A percentile compares a stretch with the other conserved stretches of the same genome.
Conservation (phyloP, 345 rosid genomes). For the Rhodamnia rubescens region DNA sequence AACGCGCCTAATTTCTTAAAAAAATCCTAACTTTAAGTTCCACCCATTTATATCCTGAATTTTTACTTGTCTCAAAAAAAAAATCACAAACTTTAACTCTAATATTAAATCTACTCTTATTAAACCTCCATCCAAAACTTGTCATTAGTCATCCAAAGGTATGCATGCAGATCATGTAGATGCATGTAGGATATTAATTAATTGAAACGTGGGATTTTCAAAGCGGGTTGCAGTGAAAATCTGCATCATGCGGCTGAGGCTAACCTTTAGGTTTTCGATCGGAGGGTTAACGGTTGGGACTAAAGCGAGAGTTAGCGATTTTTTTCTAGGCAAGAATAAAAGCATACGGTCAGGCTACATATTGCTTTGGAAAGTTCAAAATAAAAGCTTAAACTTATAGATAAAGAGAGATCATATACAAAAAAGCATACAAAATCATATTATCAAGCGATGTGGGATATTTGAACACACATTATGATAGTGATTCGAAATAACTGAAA, state of each 20-base stretch:
- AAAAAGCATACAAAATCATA: neutral
- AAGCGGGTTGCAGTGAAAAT: neutral
- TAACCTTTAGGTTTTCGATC: neutral
- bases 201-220: neutral
- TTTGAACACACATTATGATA: too few species aligned
- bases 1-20: neutral
- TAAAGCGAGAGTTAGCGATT: neutral
- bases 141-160: neutral
- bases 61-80: too few species aligned
- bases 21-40: neutral
- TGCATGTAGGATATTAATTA: neutral
- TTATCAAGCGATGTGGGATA: neutral
- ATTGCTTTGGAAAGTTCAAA: neutral
- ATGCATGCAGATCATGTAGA: neutral
- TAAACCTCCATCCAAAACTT: neutral
- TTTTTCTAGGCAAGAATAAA: neutral
- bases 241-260: neutral
- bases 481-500: too few species aligned
- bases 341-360: neutral
- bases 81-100: neutral
- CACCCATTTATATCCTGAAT: too few species aligned
- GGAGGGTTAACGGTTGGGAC: neutral
- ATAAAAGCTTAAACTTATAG: neutral
- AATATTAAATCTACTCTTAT: neutral
- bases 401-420: neutral